Conservation (phyloP, 352 stramenopile species). For the Pythium rhizo-oryzae region DNA sequence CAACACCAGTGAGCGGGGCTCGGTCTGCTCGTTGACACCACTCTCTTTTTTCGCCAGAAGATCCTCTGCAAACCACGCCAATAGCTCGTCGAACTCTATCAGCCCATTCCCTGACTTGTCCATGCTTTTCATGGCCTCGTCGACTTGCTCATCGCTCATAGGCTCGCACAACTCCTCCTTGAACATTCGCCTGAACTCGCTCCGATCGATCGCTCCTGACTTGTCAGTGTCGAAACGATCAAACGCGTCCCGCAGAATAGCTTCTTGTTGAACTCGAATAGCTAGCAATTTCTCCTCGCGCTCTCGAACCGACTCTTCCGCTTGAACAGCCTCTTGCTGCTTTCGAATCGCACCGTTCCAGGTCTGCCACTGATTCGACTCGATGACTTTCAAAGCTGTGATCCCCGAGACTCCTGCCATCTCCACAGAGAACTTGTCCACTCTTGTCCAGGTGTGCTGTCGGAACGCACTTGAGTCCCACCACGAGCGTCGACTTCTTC, state of each 20-base stretch:
- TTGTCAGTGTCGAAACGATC: constrained; percentile 45
- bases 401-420: too few relatives aligned
- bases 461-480: constrained; percentile 33
- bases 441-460: constrained; percentile 28
- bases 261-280: constrained; percentile 41
- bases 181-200: constrained; percentile 48
- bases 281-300: constrained; percentile 35
- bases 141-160: constrained; percentile 36
- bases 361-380: constrained; percentile 36
- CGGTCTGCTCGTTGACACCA: not conserved
- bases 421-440: not conserved
- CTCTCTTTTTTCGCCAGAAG: constrained; percentile 28
- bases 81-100: constrained; percentile 49
- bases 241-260: constrained; percentile 49
- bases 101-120: constrained; percentile 47
- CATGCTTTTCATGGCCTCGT: constrained; percentile 40
- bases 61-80: constrained; percentile 45
- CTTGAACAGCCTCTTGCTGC: constrained; percentile 6
- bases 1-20: constrained; percentile 24
- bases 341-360: not conserved
- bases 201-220: constrained; percentile 41
- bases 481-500: constrained; percentile 18
- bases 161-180: constrained; percentile 50
- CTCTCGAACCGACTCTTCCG: constrained; percentile 20
- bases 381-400: constrained; percentile 20